These are phyloP conservation scores for Helotiales sp. DNA, from an alignment of 2,329 filamentous ascomycete genomes.

Conservation along the genomic window DNA sequence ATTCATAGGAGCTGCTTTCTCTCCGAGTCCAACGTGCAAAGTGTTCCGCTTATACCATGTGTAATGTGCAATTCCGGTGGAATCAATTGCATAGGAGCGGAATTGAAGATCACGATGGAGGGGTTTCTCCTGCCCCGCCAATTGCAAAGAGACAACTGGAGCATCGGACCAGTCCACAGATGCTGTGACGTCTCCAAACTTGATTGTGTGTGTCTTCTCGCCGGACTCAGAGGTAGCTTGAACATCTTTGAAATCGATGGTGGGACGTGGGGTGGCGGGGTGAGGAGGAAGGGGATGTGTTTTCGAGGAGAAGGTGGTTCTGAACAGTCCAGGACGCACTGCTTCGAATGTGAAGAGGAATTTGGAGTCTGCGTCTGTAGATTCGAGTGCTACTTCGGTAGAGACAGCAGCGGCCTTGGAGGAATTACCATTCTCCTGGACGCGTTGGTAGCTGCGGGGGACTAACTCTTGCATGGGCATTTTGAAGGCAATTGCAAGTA, in stretches of 20 bases:
- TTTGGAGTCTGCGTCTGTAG: too few species aligned
- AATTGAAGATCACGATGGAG: conserved; percentile 67
- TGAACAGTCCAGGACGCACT: too few species aligned
- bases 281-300: too few species aligned
- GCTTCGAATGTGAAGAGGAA: too few species aligned
- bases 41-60: conserved; percentile 64
- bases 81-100: conserved; percentile 69
- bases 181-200: conserved; percentile 55
- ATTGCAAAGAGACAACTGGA: conserved; percentile 62
- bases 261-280: conserved; percentile 47
- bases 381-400: too few species aligned
- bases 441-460: too few species aligned
- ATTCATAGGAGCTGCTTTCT: conserved; percentile 76
- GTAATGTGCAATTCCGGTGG: conserved; percentile 67
- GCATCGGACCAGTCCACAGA: conserved; percentile 64
- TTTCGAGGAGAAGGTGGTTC: too few species aligned
- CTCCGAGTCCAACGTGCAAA: conserved; percentile 72
- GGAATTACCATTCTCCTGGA: too few species aligned
- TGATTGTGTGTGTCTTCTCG: conserved; percentile 46
- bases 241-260: conserved; percentile 30
- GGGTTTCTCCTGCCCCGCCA: conserved; percentile 53
- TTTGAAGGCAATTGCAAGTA: too few species aligned
- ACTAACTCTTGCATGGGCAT: too few species aligned
- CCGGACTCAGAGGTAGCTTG: conserved; percentile 41
- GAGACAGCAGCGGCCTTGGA: too few species aligned